phyloP scores from a whole-genome alignment of 2,329 filamentous ascomycete genomes.

The Alternaria arbusti region DNA sequence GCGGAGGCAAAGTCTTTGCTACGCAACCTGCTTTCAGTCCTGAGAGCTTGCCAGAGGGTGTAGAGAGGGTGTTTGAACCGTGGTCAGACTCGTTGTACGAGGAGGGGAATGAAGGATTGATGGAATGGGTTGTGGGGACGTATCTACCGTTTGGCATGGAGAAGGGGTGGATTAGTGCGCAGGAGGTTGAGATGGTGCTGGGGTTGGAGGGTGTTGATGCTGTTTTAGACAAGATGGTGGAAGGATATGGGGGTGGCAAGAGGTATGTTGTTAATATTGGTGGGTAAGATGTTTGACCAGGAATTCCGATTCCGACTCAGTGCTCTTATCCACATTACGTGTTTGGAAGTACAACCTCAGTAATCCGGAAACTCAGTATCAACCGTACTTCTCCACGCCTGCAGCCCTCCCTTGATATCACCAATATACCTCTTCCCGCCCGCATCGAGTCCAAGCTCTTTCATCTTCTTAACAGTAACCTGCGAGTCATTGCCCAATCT shows the following conservation, averaged over 20 bases:
- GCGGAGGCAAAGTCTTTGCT: background rate
- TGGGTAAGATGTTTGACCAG: background rate
- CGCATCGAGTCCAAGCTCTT: constrained; percentile 63
- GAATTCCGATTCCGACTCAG: too few relatives aligned
- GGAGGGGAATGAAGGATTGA: background rate
- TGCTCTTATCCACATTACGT: background rate
- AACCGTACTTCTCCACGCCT: constrained; percentile 73
- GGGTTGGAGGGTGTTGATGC: background rate
- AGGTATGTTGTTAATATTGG: background rate
- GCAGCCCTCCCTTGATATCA: constrained; percentile 75
- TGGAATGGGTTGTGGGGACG: background rate
- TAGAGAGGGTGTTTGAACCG: background rate
- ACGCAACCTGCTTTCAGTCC: background rate
- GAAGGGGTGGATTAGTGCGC: background rate
- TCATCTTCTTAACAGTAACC: constrained; percentile 68
- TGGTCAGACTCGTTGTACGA: background rate
- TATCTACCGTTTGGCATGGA: background rate
- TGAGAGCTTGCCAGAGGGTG: background rate
- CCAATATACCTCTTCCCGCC: constrained; percentile 65
- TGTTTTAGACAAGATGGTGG: background rate
- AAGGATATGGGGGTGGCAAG: background rate
- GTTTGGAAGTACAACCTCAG: constrained; percentile 31
- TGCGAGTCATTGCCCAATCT: constrained; percentile 82
- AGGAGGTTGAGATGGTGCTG: background rate
- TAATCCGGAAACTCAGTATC: constrained; percentile 67